Base-by-base conservation (phyloP, 2,329 filamentous ascomycete genomes). In the Malbranchea cinnamomea region DNA sequence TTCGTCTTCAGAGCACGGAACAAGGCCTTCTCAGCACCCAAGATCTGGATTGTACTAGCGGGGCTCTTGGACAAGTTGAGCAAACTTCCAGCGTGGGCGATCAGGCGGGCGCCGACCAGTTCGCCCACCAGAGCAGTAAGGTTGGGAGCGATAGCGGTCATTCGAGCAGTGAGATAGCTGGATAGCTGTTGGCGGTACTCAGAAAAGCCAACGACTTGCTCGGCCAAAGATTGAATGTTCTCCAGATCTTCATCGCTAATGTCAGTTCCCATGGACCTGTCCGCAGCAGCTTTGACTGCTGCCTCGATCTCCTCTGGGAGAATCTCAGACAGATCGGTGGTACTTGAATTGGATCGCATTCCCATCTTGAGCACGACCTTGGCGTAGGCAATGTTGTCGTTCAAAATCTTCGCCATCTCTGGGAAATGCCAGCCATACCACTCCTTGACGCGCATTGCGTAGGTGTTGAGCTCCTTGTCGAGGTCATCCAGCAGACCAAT, bases 341-440 rank as follows among this genome's bases (percentile, higher is more conserved):
- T 69, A 40, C 74, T 65, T 37, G 78, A 78, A 50, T 83, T 84
- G 41, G 78, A 74, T 41, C 89, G 78, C 70, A 91, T 82, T 44
- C 89, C 89, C 65, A 92, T 81, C 41, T 77, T 71, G 29, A 93
- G 62, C 35, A 98, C 83, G 35, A 98, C 76, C 43, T 77, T 78
- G 36, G 85, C 76, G 54, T 93, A 98, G 41, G 85, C 85, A 39
- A 93, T 64, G 61, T 98, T 98, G 68, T 98, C 89, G 57, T 91
- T 91, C 44, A 94, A 69, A 50, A 95, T 93, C 62, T 85, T 87
- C 50, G 82, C 85, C 69, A 98, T 75, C 65, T 98, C 89, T 23
- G 89, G 89, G 66, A 95, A 98, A 61, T 95, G 89, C 89, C 89
- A 98, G 49, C 89, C 89, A 54, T 98, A 98, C 89, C 89, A 98